Evolutionary conservation across 257 asterid species (phyloP).

Genomic region (Capsicum rhomboideum): DNA sequence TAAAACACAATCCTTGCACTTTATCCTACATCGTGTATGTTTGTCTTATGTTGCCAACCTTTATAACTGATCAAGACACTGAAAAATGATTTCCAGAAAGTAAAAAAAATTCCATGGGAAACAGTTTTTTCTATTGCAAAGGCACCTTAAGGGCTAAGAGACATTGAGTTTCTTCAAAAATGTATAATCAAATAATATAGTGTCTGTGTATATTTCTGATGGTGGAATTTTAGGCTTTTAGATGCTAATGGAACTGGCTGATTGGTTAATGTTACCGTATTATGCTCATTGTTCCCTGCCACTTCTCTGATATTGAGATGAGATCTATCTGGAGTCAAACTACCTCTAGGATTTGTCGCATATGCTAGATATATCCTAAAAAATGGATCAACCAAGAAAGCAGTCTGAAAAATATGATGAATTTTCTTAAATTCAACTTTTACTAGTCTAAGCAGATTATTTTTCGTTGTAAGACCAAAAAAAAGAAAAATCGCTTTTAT

Average conservation of each 20-base stretch:
- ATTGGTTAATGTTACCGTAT: not conserved
- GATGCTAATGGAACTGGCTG: not conserved
- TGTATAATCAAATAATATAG: not conserved
- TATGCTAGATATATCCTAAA: not conserved
- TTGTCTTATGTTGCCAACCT: not conserved
- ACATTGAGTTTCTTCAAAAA: not conserved
- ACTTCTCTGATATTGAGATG: not conserved
- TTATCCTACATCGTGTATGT: not conserved
- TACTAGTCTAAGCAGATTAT: not conserved
- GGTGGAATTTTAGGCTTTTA: not conserved
- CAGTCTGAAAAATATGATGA: not conserved
- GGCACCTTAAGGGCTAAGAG: not conserved
- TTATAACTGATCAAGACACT: not conserved
- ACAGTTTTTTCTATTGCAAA: no score
- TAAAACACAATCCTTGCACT: not conserved
- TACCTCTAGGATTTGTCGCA: not conserved
- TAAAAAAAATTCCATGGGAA: no score
- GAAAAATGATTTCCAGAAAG: no score
- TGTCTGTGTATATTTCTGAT: not conserved
- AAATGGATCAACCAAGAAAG: not conserved
- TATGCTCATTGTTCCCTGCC: not conserved
- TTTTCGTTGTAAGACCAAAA: not conserved
- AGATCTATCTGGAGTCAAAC: not conserved
- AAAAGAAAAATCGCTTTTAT: not conserved
- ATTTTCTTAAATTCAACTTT: not conserved